Evolutionary conservation across 73 alveolate genomes (phyloP), one percentile per base, ranked within the genome.

Genomic region (Stentor coeruleus): DNA sequence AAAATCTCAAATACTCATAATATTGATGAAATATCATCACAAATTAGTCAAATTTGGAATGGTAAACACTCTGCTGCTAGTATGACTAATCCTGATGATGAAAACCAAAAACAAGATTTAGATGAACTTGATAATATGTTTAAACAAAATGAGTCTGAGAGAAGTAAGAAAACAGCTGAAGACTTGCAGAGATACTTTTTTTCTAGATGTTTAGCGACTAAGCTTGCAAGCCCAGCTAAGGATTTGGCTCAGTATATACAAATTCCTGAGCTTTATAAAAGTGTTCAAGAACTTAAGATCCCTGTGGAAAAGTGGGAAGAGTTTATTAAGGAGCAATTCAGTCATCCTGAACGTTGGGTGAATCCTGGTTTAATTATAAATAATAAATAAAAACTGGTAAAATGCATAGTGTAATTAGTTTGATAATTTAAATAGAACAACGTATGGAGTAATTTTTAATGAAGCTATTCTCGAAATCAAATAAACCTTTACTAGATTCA

Each of bases 301-400:
- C 66, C 66, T 49, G 66, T 49, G 6, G 66, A 49, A 20, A 49
- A 49, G 20, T 49, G 66, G 66, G 66, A 49, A 49, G 66, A 49
- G 66, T 49, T 49, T 49, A 49, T 49, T 49, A 49, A 49, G 20
- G 66, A 49, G 20, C 66, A 49, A 20, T 20, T 49, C n/a, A n/a
- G n/a, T n/a, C n/a, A n/a, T n/a, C n/a, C n/a, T n/a, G n/a, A n/a
- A n/a, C n/a, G n/a, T n/a, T n/a, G n/a, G n/a, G n/a, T n/a, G n/a
- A n/a, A n/a, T n/a, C n/a, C n/a, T n/a, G n/a, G n/a, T n/a, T n/a
- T n/a, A n/a, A n/a, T n/a, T n/a, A n/a, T n/a, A n/a, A n/a, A n/a
- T n/a, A n/a, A n/a, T n/a, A n/a, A n/a, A n/a, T n/a, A n/a, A n/a
- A n/a, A n/a, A n/a, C n/a, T n/a, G n/a, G n/a, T n/a, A n/a, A n/a